Base-by-base conservation (phyloP, 192 early-diverging fungal genomes). In the Gonapodya prolifera region DNA sequence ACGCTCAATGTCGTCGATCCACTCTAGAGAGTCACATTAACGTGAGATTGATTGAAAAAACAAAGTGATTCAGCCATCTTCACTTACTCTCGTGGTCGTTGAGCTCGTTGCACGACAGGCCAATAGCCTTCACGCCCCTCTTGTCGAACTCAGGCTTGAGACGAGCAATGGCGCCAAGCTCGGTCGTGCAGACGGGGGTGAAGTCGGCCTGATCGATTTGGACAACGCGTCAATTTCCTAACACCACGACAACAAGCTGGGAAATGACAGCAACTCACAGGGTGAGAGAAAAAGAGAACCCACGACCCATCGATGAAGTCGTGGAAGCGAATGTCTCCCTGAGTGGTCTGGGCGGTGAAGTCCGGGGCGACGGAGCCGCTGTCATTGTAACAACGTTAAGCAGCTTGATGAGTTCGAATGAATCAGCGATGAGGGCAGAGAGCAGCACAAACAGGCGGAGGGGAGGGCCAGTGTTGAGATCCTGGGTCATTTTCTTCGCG, bases 271-370 rank as follows among this genome's bases (percentile, higher is more conserved):
- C 96, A 97, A 87, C 97, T 95, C 76, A 94, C 97, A 17, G 97
- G 97, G 82, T 99, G 97, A 33, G 97, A 99, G 85, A 99, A 99
- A n/a, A 99, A 91, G 35, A 99, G 87, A 36, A 88, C 93, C 97
- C 97, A 99, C 16, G 87, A 87, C 80, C 89, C 87, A 75, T 89
- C 88, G 73, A 96, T 94, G 73, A 87, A 96, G 18, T 92, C 86
- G 82, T 99, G 94, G 87, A 99, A 96, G 78, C 93, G 84, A 86
- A 99, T 92, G n/a, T 79, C 77, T 77, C 97, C 97, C 79, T 91
- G 79, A 23, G 97, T 99, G 76, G 97, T 95, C 70, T 92, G 77
- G 69, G 93, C 94, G 30, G 82, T 80, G 83, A 99, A 99, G 83
- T 97, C 79, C 23, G 17, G 69, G 8, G 2, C 23, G 76, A 30